phyloP scores from a whole-genome alignment of 2,329 filamentous ascomycete species.

The Septoria linicola region DNA sequence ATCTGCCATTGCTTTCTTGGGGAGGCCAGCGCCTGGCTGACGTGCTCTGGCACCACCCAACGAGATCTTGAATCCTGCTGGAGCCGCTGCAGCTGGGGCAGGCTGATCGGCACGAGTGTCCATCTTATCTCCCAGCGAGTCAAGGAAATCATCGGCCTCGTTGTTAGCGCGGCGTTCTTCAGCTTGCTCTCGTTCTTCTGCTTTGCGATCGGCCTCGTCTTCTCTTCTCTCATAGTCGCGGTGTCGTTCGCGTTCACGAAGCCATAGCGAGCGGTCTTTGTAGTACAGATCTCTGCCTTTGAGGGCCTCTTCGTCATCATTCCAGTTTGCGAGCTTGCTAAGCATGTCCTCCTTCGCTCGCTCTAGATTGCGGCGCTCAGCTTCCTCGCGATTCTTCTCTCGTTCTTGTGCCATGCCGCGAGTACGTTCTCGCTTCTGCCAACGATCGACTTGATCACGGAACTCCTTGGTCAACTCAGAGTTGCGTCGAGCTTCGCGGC shows the following conservation, averaged over 20 bases:
- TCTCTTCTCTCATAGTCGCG: constrained; percentile 70
- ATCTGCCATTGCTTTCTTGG: constrained; percentile 66
- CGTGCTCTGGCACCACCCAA: constrained; percentile 75
- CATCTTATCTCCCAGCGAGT: constrained; percentile 77
- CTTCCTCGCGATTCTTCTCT: constrained; percentile 75
- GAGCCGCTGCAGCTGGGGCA: constrained; percentile 56
- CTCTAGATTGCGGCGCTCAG: constrained; percentile 66
- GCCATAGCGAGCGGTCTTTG: constrained; percentile 79
- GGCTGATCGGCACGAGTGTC: constrained; percentile 58
- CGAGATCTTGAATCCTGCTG: constrained; percentile 75
- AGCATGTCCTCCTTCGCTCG: constrained; percentile 66
- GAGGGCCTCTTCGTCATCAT: constrained; percentile 81
- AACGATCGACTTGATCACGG: constrained; percentile 81
- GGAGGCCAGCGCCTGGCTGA: constrained; percentile 42
- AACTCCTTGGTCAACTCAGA: constrained; percentile 78
- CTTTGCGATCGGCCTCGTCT: constrained; percentile 78
- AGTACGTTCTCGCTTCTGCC: constrained; percentile 84
- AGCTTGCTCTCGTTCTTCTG: constrained; percentile 72
- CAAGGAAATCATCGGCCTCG: constrained; percentile 88
- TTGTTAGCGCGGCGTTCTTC: constrained; percentile 66
- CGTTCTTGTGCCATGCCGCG: constrained; percentile 81
- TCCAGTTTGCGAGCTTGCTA: constrained; percentile 74
- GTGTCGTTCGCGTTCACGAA: constrained; percentile 73
- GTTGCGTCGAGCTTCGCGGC: constrained; percentile 68
- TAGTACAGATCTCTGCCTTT: constrained; percentile 88